Base-by-base conservation (phyloP, 192 early-diverging fungal genomes). In the Entrophospora sp. region DNA sequence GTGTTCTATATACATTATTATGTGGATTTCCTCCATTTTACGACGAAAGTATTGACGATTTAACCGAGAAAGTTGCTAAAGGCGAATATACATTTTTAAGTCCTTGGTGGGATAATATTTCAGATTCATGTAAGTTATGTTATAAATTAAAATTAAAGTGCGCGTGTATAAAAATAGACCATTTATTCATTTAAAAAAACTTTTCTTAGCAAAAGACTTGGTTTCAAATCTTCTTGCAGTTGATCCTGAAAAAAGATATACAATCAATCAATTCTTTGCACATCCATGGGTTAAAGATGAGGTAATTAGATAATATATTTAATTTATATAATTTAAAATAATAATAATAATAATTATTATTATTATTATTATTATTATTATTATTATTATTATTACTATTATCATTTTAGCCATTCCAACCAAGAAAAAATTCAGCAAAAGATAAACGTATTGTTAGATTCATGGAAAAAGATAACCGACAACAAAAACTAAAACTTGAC, bases 81-180 rank as follows among this genome's bases (percentile, higher is more conserved):
- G 94, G 94, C 13, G 79, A 90, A 62, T 96, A 84, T 71, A 81
- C 85, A 28, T 97, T 92, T 60, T 77, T 92, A 32, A 85, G 83
- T 51, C 91, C 90, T 34, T 92, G 93, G 90, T 98, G 95, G 95
- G 89, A 92, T 74, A 70, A 83, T n/a, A 89, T 98, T 28, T 87
- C 87, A 18, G 66, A 68, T 24, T 78, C 80, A 63, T 70, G 79
- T 80, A 71, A 57, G 62, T 69, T 35, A 22, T 48, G 22, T n/a
- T n/a, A n/a, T n/a, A n/a, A n/a, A n/a, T n/a, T n/a, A n/a, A n/a
- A n/a, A n/a, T n/a, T n/a, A n/a, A n/a, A n/a, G n/a, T n/a, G n/a
- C n/a, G n/a, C n/a, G n/a, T n/a, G n/a, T n/a, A n/a, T n/a, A n/a
- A n/a, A n/a, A n/a, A n/a, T n/a, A n/a, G 16, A 18, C 27, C 16